Evolutionary conservation across 1,284 basidiomycete species (phyloP).

Genomic region (Afroboletus lepidellus): DNA sequence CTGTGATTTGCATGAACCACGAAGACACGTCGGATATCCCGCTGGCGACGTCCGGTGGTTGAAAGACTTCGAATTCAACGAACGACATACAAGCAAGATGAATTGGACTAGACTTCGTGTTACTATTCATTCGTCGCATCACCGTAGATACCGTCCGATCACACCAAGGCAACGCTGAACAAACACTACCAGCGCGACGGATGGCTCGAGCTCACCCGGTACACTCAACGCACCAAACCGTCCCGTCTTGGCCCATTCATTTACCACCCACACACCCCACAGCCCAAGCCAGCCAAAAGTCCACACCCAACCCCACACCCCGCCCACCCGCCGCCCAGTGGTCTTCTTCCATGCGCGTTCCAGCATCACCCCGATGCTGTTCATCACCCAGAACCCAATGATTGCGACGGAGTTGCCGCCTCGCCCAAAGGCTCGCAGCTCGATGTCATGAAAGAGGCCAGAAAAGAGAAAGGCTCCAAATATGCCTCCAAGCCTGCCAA

Average conservation of each 20-base stretch:
- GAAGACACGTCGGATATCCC: too few relatives aligned
- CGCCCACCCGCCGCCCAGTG: constrained; percentile 44
- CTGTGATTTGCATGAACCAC: too few relatives aligned
- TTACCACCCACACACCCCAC: constrained; percentile 48
- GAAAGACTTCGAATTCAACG: too few relatives aligned
- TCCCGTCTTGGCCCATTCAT: constrained; percentile 51
- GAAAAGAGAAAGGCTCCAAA: constrained; percentile 58
- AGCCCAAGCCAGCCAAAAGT: constrained; percentile 45
- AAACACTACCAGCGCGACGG: constrained; percentile 5
- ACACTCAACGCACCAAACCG: constrained; percentile 15
- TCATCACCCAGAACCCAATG: constrained; percentile 39
- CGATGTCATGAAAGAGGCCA: constrained; percentile 55
- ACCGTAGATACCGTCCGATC: background rate
- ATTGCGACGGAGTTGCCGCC: constrained; percentile 40
- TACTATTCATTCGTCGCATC: too few relatives aligned
- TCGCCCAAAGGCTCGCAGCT: constrained; percentile 53
- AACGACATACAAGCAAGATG: too few relatives aligned
- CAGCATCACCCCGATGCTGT: constrained; percentile 48
- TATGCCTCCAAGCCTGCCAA: constrained; percentile 47
- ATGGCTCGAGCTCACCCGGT: constrained; percentile 14
- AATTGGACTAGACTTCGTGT: too few relatives aligned
- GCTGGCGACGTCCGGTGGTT: too few relatives aligned
- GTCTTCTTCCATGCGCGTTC: constrained; percentile 45
- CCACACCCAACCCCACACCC: constrained; percentile 51
- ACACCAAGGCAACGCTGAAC: background rate